A percentile compares a stretch with the other conserved stretches of the same genome.
These are phyloP conservation scores for Globisporangium mamillatum DNA, from an alignment of 352 stramenopile genomes.

Conservation along the genomic window DNA sequence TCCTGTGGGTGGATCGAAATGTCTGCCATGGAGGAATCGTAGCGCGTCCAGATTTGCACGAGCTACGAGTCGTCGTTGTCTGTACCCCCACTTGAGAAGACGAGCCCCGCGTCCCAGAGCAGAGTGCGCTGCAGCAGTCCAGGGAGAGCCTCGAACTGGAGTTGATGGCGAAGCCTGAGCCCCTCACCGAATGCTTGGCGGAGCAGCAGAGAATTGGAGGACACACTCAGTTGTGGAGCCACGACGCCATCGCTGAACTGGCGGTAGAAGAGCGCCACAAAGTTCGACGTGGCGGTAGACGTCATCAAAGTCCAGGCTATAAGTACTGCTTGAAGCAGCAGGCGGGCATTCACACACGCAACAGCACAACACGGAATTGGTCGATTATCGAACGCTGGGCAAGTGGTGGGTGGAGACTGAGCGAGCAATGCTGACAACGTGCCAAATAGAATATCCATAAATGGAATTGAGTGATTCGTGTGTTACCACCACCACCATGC, in stretches of 20 bases:
- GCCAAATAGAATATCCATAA: no score
- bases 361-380: not conserved
- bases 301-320: not conserved
- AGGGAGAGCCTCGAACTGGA: constrained; percentile 15
- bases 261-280: constrained; percentile 12
- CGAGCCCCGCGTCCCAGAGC: constrained; percentile 22
- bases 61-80: not conserved
- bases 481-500: no score
- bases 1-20: constrained; percentile 10
- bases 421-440: no score
- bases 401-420: no score
- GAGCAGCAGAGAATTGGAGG: not conserved
- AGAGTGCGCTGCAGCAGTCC: constrained; percentile 26
- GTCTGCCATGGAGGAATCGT: constrained; percentile 3
- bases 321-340: not conserved
- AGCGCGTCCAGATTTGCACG: constrained; percentile 8
- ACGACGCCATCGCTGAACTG: constrained; percentile 9
- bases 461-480: no score
- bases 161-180: not conserved
- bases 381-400: not conserved
- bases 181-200: not conserved
- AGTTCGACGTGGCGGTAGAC: not conserved
- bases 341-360: not conserved
- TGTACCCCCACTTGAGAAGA: not conserved
- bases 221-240: not conserved